These are phyloP conservation scores for Stylonectria norvegica DNA, from an alignment of 2,329 filamentous ascomycete species.

Conservation along the genomic window DNA sequence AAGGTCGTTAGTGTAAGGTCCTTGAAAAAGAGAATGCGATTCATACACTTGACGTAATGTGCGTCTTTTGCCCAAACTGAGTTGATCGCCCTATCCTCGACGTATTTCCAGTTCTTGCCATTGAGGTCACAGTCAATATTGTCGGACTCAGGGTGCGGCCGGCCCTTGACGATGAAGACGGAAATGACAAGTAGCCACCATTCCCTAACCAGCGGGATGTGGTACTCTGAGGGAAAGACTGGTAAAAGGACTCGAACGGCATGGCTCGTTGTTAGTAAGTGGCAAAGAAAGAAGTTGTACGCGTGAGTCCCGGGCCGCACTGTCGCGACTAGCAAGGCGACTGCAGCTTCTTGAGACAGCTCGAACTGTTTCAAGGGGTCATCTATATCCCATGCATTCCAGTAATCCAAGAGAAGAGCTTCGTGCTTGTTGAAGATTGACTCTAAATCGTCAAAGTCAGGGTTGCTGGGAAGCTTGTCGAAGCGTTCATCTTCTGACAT, in stretches of 20 bases:
- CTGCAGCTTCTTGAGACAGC: conserved; percentile 61
- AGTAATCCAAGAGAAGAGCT: conserved; percentile 74
- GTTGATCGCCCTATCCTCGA: conserved; percentile 66
- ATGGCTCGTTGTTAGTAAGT: conserved; percentile 81
- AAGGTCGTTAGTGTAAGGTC: conserved; percentile 6
- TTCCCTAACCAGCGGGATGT: conserved; percentile 70
- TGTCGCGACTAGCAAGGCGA: conserved; percentile 60
- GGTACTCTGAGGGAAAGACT: conserved; percentile 67
- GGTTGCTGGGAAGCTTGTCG: conserved; percentile 58
- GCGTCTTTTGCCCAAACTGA: conserved; percentile 68
- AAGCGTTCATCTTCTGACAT: conserved; percentile 69
- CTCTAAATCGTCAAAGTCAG: conserved; percentile 61
- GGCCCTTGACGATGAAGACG: conserved; percentile 71
- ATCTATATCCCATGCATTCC: conserved; percentile 78
- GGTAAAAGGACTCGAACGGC: conserved; percentile 84
- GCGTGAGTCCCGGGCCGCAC: conserved; percentile 55
- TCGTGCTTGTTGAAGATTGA: conserved; percentile 67
- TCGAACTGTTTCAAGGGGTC: conserved; percentile 73
- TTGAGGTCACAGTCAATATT: conserved; percentile 58
- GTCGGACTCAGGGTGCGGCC: conserved; percentile 69
- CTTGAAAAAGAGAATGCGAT: too few relatives aligned
- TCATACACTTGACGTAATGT: conserved; percentile 80
- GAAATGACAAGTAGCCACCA: conserved; percentile 86
- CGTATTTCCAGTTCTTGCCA: conserved; percentile 71
- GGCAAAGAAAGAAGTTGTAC: conserved; percentile 81